phyloP scores from a whole-genome alignment of 2,329 filamentous ascomycete species.

The Nectriaceae sp. region DNA sequence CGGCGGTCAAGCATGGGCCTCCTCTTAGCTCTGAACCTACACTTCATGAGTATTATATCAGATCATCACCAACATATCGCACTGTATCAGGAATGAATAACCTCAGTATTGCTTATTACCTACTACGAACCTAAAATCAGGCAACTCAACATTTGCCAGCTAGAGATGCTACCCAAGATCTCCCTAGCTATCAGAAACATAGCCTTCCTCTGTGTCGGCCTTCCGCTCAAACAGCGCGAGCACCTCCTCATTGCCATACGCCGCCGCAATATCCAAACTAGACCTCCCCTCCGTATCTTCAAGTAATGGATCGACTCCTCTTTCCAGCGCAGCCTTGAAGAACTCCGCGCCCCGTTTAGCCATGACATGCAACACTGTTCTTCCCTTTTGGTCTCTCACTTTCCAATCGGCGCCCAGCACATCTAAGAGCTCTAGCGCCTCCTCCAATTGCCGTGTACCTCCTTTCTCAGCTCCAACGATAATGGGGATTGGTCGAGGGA shows the following conservation, averaged over 20 bases:
- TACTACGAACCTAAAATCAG: background rate
- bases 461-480: background rate
- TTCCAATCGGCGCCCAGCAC: constrained; percentile 16
- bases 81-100: no score
- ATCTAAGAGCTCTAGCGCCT: constrained; percentile 7
- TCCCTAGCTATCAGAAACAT: no score
- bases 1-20: no score
- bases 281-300: constrained; percentile 18
- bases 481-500: background rate
- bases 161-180: no score
- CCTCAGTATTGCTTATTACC: no score
- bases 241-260: constrained; percentile 1
- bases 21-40: no score
- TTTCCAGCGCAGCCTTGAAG: constrained; percentile 9
- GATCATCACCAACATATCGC: no score
- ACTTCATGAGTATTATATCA: no score
- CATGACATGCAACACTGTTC: constrained; percentile 15
- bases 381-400: constrained; percentile 10
- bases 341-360: background rate
- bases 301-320: constrained; percentile 11
- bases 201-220: background rate
- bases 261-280: constrained; percentile 14
- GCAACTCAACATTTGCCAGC: background rate
- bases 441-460: background rate
- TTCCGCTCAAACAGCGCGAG: constrained; percentile 13